phyloP scores from a whole-genome alignment of 129 eudicot species.

The Arctium minus region DNA sequence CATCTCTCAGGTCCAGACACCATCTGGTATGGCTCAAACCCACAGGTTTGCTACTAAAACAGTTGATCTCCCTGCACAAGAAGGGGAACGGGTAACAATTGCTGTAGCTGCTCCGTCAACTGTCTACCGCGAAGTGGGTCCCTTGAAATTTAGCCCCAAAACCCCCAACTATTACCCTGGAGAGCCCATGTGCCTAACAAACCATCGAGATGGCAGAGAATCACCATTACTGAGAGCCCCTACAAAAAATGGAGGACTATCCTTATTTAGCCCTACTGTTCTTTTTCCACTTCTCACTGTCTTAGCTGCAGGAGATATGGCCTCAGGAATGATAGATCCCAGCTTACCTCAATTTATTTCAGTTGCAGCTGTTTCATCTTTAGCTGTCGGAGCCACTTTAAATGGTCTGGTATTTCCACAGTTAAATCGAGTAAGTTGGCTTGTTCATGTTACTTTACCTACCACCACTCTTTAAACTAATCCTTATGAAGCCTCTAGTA shows the following conservation, averaged over 20 bases:
- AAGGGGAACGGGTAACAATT: conserved; percentile 93
- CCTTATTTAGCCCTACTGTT: conserved; percentile 64
- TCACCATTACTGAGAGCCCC: conserved; percentile 80
- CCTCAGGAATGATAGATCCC: conserved; percentile 88
- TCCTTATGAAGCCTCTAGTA: no score
- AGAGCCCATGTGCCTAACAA: conserved; percentile 88
- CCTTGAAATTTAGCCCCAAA: conserved; percentile 79
- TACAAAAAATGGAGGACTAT: conserved; percentile 43
- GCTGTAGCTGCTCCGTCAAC: conserved; percentile 90
- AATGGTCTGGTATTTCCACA: conserved; percentile 71
- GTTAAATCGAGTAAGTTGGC: conserved; percentile 61
- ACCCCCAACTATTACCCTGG: conserved; percentile 79
- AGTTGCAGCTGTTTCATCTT: conserved; percentile 66
- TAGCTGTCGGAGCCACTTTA: conserved; percentile 78
- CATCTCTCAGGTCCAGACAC: conserved; percentile 80
- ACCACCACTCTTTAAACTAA: no score
- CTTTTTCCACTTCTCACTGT: conserved; percentile 68
- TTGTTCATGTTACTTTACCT: neutral
- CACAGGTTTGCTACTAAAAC: conserved; percentile 96
- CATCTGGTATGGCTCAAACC: conserved; percentile 88
- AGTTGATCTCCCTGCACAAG: conserved; percentile 89
- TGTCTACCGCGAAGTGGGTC: conserved; percentile 79
- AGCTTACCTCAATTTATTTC: conserved; percentile 82
- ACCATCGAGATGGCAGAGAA: conserved; percentile 81
- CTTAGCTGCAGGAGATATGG: conserved; percentile 78